Percentiles rank a stretch among this genome's conserved stretches.
These are phyloP conservation scores for Aspergillus carlsbadensis DNA, from an alignment of 495 filamentous ascomycete genomes.

Conservation along the genomic window DNA sequence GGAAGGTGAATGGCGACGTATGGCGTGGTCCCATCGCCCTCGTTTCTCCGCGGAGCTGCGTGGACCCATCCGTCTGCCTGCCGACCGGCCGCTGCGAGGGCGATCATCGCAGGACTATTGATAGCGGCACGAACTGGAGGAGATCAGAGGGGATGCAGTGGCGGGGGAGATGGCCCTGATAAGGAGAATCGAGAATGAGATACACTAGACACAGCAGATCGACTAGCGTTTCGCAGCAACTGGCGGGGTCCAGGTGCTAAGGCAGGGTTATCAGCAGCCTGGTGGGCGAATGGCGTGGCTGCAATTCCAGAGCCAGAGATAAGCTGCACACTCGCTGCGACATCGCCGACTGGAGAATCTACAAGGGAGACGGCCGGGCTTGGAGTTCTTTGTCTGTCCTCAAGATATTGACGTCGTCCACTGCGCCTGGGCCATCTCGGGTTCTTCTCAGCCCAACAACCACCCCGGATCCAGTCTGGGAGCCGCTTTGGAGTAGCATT, in stretches of 20 bases:
- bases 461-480: too few species aligned
- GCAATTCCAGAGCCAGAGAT: too few species aligned
- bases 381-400: too few species aligned
- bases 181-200: not conserved
- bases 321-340: too few species aligned
- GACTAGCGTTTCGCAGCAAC: too few species aligned
- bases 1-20: slow-evolving; percentile 9
- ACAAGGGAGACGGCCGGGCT: too few species aligned
- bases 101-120: not conserved
- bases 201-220: not conserved
- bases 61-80: not conserved
- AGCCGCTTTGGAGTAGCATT: too few species aligned
- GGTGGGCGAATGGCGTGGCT: not conserved
- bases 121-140: not conserved
- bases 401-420: too few species aligned
- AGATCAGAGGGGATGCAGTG: not conserved
- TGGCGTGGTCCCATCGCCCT: not conserved
- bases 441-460: too few species aligned
- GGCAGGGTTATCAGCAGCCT: not conserved
- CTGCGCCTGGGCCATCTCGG: too few species aligned
- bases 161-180: not conserved
- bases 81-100: not conserved
- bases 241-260: not conserved
- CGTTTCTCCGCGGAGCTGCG: slow-evolving; percentile 7
- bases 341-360: too few species aligned